Conservation (phyloP, 2,329 filamentous ascomycete genomes). For the Pseudogymnoascus sp. region DNA sequence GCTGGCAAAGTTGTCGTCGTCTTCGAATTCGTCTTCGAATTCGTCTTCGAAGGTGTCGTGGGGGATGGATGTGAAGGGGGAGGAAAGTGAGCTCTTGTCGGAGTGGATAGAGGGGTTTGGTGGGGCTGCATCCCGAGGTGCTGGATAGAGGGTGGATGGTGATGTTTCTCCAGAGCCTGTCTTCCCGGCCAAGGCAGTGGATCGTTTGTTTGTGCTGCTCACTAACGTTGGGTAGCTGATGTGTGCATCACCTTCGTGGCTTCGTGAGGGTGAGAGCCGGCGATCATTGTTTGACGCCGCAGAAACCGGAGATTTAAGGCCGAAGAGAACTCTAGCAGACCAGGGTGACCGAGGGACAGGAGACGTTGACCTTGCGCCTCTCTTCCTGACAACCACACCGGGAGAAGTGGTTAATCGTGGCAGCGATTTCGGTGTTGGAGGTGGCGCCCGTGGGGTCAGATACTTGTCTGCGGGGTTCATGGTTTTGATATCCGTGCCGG, state of each 20-base stretch:
- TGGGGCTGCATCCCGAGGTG: not conserved
- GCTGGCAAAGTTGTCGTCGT: conserved; percentile 56
- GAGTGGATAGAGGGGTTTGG: not conserved
- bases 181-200: not conserved
- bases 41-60: conserved; percentile 40
- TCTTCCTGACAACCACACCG: conserved; percentile 23
- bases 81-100: not conserved
- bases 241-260: conserved; percentile 9
- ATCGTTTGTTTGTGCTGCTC: not conserved
- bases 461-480: conserved; percentile 74
- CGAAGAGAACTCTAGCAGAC: conserved; percentile 24
- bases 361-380: conserved; percentile 22
- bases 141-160: not conserved
- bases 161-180: not conserved
- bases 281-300: conserved; percentile 14
- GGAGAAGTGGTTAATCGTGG: conserved; percentile 38
- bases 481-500: conserved; percentile 52
- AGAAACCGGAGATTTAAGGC: conserved; percentile 17
- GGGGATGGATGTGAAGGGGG: conserved; percentile 28
- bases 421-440: conserved; percentile 37
- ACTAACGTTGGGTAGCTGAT: conserved; percentile 12
- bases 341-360: conserved; percentile 18
- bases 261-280: conserved; percentile 18
- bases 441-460: conserved; percentile 54
- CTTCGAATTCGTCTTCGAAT: conserved; percentile 36